Evolutionary conservation across 768 basidiomycete species (phyloP), one percentile per base, ranked within the genome.

Genomic region (Agrocybe praecox): DNA sequence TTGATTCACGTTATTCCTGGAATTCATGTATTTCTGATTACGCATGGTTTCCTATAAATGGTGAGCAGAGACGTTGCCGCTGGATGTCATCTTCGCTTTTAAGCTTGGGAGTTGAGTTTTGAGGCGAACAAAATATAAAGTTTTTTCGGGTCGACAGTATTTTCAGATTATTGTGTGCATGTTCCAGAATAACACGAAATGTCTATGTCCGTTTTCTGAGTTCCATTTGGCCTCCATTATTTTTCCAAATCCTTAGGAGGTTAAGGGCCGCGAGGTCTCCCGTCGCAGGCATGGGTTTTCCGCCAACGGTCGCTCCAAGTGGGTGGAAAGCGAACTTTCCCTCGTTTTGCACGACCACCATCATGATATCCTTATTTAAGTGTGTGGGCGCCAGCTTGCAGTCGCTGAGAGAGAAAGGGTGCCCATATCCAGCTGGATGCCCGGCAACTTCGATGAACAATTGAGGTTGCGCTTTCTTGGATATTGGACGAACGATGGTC

Each of bases 271-370:
- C 57, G n/a, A 53, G 21, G 29, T 54, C 52, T 1, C 52, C 57
- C 3, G 26, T 34, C 21, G 47, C 9, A 6, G 47, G 52, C 52
- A 53, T 58, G 19, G 33, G 34, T 33, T 53, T 52, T 29, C 47
- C 47, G 12, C 52, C 52, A 45, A 53, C 45, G 12, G 26, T 46
- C 43, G 52, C 17, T 23, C 57, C 57, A 9, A 49, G 19, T 7
- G 57, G 52, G 19, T 34, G 43, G 32, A 58, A 58, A 1, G 52
- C 40, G 24, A 58, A 58, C 48, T 58, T 58, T n/a, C 57, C 57
- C 9, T 53, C 46, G 1, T 49, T 21, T 5, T 52, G 24, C 2
- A 52, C 49, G 9, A 49, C 40, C 12, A 58, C 51, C 52, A 58
- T 24, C 52, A 58, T 50, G 19, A 58, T 45, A 24, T 58, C 23